Evolutionary conservation across 768 basidiomycete genomes (phyloP).

Genomic region (Coprinopsis marcescibilis): DNA sequence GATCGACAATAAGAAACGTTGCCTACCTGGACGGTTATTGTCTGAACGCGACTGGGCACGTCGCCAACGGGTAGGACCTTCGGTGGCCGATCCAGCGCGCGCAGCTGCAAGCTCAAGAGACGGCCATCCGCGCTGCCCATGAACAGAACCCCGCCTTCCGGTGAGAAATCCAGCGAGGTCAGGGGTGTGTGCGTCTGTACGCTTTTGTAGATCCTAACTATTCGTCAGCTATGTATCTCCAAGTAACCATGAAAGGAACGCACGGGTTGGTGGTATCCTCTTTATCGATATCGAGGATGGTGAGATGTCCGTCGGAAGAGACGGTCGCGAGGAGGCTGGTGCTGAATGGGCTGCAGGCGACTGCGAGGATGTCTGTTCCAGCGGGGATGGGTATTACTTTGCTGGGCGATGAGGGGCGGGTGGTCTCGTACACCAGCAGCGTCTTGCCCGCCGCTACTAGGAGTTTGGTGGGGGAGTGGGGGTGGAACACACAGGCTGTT

Average conservation of each 20-base stretch:
- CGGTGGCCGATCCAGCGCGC: conserved; percentile 60
- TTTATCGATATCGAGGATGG: conserved; percentile 67
- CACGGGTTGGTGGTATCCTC: conserved; percentile 33
- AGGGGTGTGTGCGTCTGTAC: conserved; percentile 47
- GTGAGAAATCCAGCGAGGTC: conserved; percentile 61
- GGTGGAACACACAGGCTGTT: conserved; percentile 53
- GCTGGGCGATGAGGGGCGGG: conserved; percentile 47
- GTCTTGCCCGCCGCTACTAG: conserved; percentile 49
- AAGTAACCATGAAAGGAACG: neutral
- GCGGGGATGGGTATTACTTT: conserved; percentile 49
- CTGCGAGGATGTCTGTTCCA: conserved; percentile 38
- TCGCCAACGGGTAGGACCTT: conserved; percentile 48
- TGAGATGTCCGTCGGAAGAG: conserved; percentile 47
- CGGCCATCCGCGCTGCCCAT: conserved; percentile 60
- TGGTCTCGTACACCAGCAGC: conserved; percentile 58
- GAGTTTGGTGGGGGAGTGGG: conserved; percentile 54
- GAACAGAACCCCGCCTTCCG: conserved; percentile 63
- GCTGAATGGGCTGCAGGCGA: conserved; percentile 71
- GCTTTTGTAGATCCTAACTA: conserved; percentile 50
- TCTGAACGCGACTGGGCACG: conserved; percentile 39
- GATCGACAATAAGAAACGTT: neutral
- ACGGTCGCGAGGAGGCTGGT: conserved; percentile 62
- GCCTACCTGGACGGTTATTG: conserved; percentile 54
- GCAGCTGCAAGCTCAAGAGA: conserved; percentile 58
- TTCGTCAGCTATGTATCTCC: conserved; percentile 1